Evolutionary conservation across 2,329 filamentous ascomycete genomes (phyloP), one percentile per base, ranked within the genome.

Genomic region (Botrytis medusae): DNA sequence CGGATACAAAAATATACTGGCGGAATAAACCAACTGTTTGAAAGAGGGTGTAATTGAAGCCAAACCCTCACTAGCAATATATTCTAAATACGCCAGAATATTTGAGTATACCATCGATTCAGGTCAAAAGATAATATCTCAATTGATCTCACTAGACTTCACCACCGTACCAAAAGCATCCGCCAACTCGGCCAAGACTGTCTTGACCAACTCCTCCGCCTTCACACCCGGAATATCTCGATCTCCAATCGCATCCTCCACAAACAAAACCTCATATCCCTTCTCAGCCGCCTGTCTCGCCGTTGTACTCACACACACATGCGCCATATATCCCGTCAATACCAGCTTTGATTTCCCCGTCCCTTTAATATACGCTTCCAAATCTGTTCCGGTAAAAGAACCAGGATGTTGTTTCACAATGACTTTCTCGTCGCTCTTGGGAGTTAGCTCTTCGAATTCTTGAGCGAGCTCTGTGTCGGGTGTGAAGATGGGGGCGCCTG

Each of bases 401-500:
- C 86, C 87, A 0, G 90, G 88, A 51, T 86, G 84, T 29, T 86
- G 80, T 82, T 93, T 93, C 63, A 79, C 78, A 32, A 93, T 82
- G 1, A 88, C 80, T 78, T 87, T 87, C 80, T 93, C 91, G 14
- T 73, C 85, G 78, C 20, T 22, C 74, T 83, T 79, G 0, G 90
- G 86, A 42, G 82, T 84, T 59, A 92, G 81, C 76, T 91, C 89
- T 0, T 86, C 83, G 75, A 92, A 91, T 74, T 89, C 88, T 54
- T 88, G 83, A 0, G 87, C 89, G 8, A 93, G 83, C 7, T 83
- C 78, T 0, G 90, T 92, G 5, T 83, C 84, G 0, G 89, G 87
- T 0, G 90, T 92, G 81, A 93, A 93, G 6, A 93, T 84, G 0
- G 90, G 90, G 0, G 90, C 88, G 3, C 88, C 89, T 0, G 86